A percentile compares a stretch with the other conserved stretches of the same genome.
phyloP scores from a whole-genome alignment of 2,329 filamentous ascomycete species.

The Cercospora sp. region DNA sequence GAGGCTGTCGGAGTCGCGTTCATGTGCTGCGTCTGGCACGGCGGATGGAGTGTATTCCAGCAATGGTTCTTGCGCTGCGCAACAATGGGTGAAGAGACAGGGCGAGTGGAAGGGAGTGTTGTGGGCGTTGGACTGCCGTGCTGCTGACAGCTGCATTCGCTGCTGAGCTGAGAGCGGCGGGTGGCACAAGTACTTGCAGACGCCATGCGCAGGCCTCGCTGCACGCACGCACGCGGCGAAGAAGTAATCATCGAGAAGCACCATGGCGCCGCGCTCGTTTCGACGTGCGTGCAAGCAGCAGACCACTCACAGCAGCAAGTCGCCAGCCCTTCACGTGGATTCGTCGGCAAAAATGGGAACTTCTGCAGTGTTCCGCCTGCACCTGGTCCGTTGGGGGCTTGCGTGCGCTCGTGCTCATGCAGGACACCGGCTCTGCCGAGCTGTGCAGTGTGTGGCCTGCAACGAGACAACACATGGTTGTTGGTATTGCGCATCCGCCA shows the following conservation, averaged over 20 bases:
- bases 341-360: conserved; percentile 4
- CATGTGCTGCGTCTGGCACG: neutral
- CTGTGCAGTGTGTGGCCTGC: neutral
- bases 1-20: neutral
- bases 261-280: neutral
- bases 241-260: neutral
- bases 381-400: conserved; percentile 1
- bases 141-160: neutral
- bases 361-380: neutral
- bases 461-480: neutral
- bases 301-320: conserved; percentile 3
- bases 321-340: conserved; percentile 1
- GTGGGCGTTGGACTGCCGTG: neutral
- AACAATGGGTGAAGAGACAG: neutral
- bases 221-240: conserved; percentile 9
- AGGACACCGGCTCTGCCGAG: neutral
- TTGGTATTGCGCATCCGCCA: neutral
- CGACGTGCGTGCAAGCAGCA: neutral
- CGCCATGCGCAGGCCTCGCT: conserved; percentile 5
- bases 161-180: conserved; percentile 4
- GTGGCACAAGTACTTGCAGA: conserved; percentile 1
- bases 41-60: neutral
- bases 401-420: neutral
- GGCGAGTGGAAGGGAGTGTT: neutral
- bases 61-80: neutral